phyloP scores from a whole-genome alignment of 208 protist species.

The Trypanosoma cruzi region DNA sequence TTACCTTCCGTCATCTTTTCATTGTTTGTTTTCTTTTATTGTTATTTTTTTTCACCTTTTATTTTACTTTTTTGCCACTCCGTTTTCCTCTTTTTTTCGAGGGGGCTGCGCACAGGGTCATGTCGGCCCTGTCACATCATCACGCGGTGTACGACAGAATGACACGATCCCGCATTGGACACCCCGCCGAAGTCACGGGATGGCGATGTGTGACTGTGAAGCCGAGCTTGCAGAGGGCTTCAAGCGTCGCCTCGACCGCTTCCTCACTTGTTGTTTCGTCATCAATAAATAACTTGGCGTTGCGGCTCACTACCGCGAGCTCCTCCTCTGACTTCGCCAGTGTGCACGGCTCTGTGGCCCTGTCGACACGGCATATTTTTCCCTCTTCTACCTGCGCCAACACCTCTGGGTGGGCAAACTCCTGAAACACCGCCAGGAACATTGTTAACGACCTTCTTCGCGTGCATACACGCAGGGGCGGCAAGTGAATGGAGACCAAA shows the following conservation, averaged over 20 bases:
- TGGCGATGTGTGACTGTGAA: slow-evolving; percentile 60
- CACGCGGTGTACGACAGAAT: slow-evolving; percentile 65
- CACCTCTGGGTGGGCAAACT: slow-evolving; percentile 79
- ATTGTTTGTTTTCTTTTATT: slow-evolving; percentile 9
- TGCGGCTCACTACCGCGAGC: slow-evolving; percentile 51
- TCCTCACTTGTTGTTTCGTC: slow-evolving; percentile 35
- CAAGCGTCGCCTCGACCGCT: slow-evolving; percentile 49
- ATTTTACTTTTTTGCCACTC: slow-evolving; percentile 1
- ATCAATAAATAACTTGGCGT: slow-evolving; percentile 82
- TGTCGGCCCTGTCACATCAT: not conserved
- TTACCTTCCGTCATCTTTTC: not conserved
- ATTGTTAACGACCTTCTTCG: slow-evolving; percentile 24
- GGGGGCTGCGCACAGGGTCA: not conserved
- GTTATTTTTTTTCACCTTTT: not conserved
- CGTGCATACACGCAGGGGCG: not conserved
- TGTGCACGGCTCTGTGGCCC: slow-evolving; percentile 30
- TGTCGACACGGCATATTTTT: slow-evolving; percentile 69
- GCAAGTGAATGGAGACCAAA: slow-evolving; percentile 10
- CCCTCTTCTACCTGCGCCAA: slow-evolving; percentile 52
- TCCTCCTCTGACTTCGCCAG: slow-evolving; percentile 63
- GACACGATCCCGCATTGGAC: slow-evolving; percentile 78
- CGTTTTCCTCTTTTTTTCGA: no score
- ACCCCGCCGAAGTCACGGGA: slow-evolving; percentile 74
- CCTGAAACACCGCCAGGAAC: slow-evolving; percentile 79
- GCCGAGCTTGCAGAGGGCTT: slow-evolving; percentile 54